phyloP scores from a whole-genome alignment of 2,329 filamentous ascomycete species.

The Claviceps humidiphila region DNA sequence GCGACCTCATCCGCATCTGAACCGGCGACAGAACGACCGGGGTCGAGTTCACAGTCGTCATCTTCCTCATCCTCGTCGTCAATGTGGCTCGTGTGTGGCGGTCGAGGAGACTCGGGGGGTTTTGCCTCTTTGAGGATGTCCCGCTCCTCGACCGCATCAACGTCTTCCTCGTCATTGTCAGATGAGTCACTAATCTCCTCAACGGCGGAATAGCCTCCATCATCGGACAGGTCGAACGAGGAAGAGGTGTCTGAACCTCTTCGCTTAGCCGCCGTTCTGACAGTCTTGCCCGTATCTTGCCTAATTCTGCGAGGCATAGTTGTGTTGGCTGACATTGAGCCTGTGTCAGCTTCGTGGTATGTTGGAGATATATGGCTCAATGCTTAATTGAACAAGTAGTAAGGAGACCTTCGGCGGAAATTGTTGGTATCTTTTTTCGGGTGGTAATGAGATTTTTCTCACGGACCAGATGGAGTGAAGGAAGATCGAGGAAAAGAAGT shows the following conservation, averaged over 20 bases:
- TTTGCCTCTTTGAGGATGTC: conserved; percentile 45
- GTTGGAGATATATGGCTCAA: neutral
- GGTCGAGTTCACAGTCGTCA: conserved; percentile 26
- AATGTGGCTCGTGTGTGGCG: conserved; percentile 17
- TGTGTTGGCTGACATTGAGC: neutral
- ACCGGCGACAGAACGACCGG: conserved; percentile 21
- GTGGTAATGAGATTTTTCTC: neutral
- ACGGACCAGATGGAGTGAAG: no score
- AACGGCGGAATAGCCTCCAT: conserved; percentile 64
- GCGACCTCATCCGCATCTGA: conserved; percentile 30
- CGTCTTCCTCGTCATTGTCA: conserved; percentile 66
- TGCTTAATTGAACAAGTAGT: neutral
- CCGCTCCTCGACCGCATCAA: conserved; percentile 66
- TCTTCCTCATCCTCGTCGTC: conserved; percentile 7
- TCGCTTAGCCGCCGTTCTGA: conserved; percentile 30
- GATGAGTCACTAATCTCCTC: conserved; percentile 68
- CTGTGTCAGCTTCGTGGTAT: neutral
- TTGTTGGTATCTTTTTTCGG: neutral
- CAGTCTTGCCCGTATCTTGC: conserved; percentile 31
- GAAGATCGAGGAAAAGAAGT: neutral
- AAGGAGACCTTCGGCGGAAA: neutral
- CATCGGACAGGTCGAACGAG: conserved; percentile 47
- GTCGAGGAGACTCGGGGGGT: conserved; percentile 36
- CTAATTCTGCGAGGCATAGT: conserved; percentile 41
- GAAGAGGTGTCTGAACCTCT: conserved; percentile 39